These are phyloP conservation scores for Wickerhamomyces silvicola DNA, from an alignment of 805 yeast species.

Conservation along the genomic window DNA sequence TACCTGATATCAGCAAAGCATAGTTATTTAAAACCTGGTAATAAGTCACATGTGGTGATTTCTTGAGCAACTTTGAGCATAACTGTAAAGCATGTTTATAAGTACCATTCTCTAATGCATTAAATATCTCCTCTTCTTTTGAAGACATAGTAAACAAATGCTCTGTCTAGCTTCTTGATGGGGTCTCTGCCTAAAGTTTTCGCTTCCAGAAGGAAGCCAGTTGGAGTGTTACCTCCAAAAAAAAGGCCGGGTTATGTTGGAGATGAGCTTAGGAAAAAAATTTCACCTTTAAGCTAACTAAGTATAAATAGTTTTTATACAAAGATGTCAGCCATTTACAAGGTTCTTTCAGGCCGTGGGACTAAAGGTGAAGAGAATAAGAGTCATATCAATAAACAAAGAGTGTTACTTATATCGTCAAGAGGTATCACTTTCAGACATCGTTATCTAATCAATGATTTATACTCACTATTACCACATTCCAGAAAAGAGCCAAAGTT, in stretches of 20 bases:
- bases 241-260: too few relatives aligned
- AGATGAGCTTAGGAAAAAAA: not conserved
- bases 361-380: conserved; percentile 32
- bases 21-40: conserved; percentile 32
- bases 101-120: conserved; percentile 47
- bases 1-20: conserved; percentile 25
- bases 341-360: conserved; percentile 48
- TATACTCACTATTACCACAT: conserved; percentile 79
- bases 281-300: not conserved
- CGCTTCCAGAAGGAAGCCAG: too few relatives aligned
- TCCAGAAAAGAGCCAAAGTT: conserved; percentile 94
- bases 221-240: too few relatives aligned
- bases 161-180: too few relatives aligned
- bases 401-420: conserved; percentile 83
- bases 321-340: conserved; percentile 65
- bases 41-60: conserved; percentile 52
- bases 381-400: conserved; percentile 74
- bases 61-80: conserved; percentile 40
- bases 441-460: conserved; percentile 85
- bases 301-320: not conserved
- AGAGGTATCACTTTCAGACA: conserved; percentile 95
- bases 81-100: conserved; percentile 46
- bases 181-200: too few relatives aligned
- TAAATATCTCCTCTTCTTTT: conserved; percentile 29
- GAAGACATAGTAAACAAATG: conserved; percentile 20